Evolutionary conservation across 441 rosid species (phyloP), one percentile per base, ranked within the genome.

Genomic region (Gossypium trilobum): DNA sequence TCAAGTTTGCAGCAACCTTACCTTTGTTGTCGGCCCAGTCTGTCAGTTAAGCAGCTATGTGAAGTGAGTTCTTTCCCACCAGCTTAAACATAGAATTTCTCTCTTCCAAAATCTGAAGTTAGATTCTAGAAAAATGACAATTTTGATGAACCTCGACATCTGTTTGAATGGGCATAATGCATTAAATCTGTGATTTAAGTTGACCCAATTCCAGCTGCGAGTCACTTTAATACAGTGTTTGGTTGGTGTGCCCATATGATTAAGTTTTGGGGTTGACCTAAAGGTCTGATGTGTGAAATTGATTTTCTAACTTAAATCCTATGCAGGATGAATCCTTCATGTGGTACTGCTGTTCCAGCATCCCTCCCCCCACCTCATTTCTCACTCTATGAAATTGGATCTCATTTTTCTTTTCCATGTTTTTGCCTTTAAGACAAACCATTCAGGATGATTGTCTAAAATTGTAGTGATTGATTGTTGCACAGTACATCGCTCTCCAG

Each of bases 401-500:
- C 51, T 19, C 42, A 19, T 9, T 9, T 14, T 27, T 50, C 19
- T 0, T 6, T 50, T 29, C 5, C 5, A 2, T 25, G 39, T 66
- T 51, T 68, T 51, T 1, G 23, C 16, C 4, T 16, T 8, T 17
- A n/a, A 9, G 33, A 19, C 39, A 22, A 23, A 10, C 14, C 20
- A 23, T 52, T 16, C 22, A 17, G 19, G 66, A 73, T 76, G 29
- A 59, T 76, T 62, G 25, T 62, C 76, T 71, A 64, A 72, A 64
- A 23, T 68, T 58, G n/a, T 20, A 10, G 62, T 52, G 20, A 44
- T 3, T 71, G 25, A 2, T 55, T 50, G 57, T 60, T 78, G 57
- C 56, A 17, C 82, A 88, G 92, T 88, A 81, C 74, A 78, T 85
- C 52, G 91, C 91, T 68, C 77, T 70, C 57, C 79, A 85, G 72